Conservation (phyloP, 768 basidiomycete species). For the Kwoniella sp. region DNA sequence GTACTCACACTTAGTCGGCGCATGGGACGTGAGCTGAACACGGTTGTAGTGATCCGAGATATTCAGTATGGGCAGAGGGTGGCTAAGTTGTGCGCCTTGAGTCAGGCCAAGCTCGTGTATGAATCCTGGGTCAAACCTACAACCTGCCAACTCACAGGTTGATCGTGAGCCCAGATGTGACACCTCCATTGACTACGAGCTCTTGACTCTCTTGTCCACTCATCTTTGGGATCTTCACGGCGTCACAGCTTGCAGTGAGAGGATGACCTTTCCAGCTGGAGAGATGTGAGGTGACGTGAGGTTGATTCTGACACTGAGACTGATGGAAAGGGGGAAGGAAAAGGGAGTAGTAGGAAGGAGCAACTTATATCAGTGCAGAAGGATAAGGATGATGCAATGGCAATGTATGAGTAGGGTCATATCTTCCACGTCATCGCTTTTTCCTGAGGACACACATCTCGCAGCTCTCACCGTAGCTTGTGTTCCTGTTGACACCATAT, state of each 20-base stretch:
- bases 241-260: too few relatives aligned
- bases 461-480: background rate
- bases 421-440: conserved; percentile 10
- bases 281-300: too few relatives aligned
- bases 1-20: conserved; percentile 52
- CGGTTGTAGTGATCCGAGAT: conserved; percentile 94
- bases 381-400: too few relatives aligned
- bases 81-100: conserved; percentile 60
- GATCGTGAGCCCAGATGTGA: conserved; percentile 38
- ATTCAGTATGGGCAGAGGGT: conserved; percentile 93
- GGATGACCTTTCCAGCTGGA: too few relatives aligned
- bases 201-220: background rate
- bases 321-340: too few relatives aligned
- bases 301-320: too few relatives aligned
- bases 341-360: background rate
- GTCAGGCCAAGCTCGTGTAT: background rate
- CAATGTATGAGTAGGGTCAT: too few relatives aligned
- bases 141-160: conserved; percentile 36
- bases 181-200: conserved; percentile 9
- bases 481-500: background rate
- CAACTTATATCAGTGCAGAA: too few relatives aligned
- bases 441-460: background rate
- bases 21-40: conserved; percentile 67
- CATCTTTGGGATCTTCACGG: background rate
- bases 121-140: too few relatives aligned